A percentile compares a stretch with the other conserved stretches of the same genome.
phyloP scores from a whole-genome alignment of 2,329 filamentous ascomycete genomes.

The Colletotrichum gigasporum region DNA sequence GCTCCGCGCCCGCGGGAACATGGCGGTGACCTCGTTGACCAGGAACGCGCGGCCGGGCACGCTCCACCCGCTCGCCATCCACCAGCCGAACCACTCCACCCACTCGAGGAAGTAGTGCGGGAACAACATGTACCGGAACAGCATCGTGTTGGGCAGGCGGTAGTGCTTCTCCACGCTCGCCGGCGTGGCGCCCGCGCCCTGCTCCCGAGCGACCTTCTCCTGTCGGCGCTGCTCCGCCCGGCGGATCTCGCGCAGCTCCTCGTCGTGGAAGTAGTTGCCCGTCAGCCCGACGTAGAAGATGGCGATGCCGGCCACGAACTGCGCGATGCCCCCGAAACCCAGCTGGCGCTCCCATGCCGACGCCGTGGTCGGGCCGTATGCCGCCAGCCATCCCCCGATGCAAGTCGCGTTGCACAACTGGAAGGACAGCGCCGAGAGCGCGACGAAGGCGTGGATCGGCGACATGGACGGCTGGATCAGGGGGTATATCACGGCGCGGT shows the following conservation, averaged over 20 bases:
- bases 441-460: constrained; percentile 80
- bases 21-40: constrained; percentile 87
- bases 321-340: constrained; percentile 46
- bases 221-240: constrained; percentile 72
- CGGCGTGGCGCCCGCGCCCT: constrained; percentile 44
- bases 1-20: constrained; percentile 85
- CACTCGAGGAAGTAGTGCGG: constrained; percentile 98
- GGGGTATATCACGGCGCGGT: constrained; percentile 87
- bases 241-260: constrained; percentile 87
- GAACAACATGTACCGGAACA: constrained; percentile 86
- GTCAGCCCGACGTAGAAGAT: constrained; percentile 81
- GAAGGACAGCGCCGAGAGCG: constrained; percentile 72
- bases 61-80: constrained; percentile 77
- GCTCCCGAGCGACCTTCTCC: constrained; percentile 51
- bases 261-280: constrained; percentile 89
- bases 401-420: constrained; percentile 83
- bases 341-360: constrained; percentile 56
- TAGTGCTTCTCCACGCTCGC: constrained; percentile 79
- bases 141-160: constrained; percentile 81
- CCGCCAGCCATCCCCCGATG: constrained; percentile 83
- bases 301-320: constrained; percentile 71
- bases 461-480: constrained; percentile 92
- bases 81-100: constrained; percentile 94
- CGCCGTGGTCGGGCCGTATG: constrained; percentile 76
- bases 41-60: constrained; percentile 83